Percentiles rank a stretch among this genome's conserved stretches.
These are phyloP conservation scores for Dactylellina haptotyla DNA, from an alignment of 2,329 filamentous ascomycete species.

Conservation along the genomic window DNA sequence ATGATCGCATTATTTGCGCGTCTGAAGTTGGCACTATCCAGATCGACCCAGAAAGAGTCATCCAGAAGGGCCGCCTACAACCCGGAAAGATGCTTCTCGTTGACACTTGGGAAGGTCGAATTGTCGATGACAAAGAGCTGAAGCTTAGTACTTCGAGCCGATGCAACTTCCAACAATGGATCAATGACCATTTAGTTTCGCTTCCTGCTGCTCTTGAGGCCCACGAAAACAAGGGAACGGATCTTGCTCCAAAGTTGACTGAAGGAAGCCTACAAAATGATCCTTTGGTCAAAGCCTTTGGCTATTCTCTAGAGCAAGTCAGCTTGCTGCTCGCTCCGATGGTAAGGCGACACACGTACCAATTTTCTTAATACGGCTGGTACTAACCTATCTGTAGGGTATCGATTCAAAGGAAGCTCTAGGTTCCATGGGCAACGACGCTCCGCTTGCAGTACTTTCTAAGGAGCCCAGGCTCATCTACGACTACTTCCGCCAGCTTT, in stretches of 20 bases:
- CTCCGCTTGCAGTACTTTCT: slow-evolving; percentile 89
- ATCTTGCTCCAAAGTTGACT: slow-evolving; percentile 75
- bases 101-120: slow-evolving; percentile 87
- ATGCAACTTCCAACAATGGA: slow-evolving; percentile 87
- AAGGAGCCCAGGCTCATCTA: slow-evolving; percentile 86
- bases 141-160: slow-evolving; percentile 88
- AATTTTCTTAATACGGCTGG: slow-evolving; percentile 5
- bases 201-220: slow-evolving; percentile 78
- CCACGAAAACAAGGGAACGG: slow-evolving; percentile 67
- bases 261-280: slow-evolving; percentile 81
- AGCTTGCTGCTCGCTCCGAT: slow-evolving; percentile 90
- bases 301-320: slow-evolving; percentile 95
- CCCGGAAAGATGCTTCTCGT: slow-evolving; percentile 96
- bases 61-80: slow-evolving; percentile 92
- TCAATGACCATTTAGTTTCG: slow-evolving; percentile 84
- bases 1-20: slow-evolving; percentile 95
- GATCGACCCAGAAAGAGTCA: slow-evolving; percentile 86
- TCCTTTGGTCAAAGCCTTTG: slow-evolving; percentile 82
- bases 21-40: slow-evolving; percentile 94
- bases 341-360: slow-evolving; percentile 60
- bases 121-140: slow-evolving; percentile 92
- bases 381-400: slow-evolving; percentile 63
- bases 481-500: slow-evolving; percentile 97
- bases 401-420: slow-evolving; percentile 96
- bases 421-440: slow-evolving; percentile 98